These are phyloP conservation scores for Oryza meyeriana DNA, from an alignment of 176 grass and related monocot genomes.

Conservation along the genomic window DNA sequence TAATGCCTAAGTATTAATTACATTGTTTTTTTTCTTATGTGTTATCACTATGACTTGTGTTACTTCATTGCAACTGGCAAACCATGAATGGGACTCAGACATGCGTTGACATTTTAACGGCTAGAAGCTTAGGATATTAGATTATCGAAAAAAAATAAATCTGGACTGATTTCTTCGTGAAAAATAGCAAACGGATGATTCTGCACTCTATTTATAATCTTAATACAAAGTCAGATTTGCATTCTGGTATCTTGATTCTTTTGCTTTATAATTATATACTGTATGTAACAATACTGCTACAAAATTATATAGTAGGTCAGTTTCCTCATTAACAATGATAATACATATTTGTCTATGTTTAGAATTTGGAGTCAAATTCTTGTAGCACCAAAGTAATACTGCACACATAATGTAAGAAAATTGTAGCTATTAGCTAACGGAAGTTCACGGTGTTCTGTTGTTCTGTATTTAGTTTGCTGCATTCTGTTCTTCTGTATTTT, in stretches of 20 bases:
- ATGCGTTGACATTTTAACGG: too few relatives aligned
- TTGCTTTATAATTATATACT: not conserved
- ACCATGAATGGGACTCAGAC: too few relatives aligned
- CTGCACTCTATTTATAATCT: not conserved
- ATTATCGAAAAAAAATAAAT: not conserved
- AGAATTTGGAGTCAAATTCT: not conserved
- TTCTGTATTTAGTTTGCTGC: not conserved
- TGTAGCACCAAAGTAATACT: not conserved
- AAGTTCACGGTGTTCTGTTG: not conserved
- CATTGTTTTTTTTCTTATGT: not conserved
- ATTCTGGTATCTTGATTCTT: not conserved
- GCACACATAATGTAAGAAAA: not conserved
- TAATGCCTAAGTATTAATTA: not conserved
- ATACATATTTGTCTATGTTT: not conserved
- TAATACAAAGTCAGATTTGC: not conserved
- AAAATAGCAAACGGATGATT: not conserved
- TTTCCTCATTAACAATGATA: not conserved
- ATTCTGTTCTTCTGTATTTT: conserved; percentile 3
- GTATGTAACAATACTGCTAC: too few relatives aligned
- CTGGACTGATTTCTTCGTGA: not conserved
- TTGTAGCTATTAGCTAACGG: not conserved
- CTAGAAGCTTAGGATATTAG: not conserved
- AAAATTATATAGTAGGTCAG: not conserved
- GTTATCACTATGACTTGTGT: not conserved
- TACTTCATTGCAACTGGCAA: too few relatives aligned